Conservation (phyloP, 495 filamentous ascomycete genomes). For the Letharia lupina region DNA sequence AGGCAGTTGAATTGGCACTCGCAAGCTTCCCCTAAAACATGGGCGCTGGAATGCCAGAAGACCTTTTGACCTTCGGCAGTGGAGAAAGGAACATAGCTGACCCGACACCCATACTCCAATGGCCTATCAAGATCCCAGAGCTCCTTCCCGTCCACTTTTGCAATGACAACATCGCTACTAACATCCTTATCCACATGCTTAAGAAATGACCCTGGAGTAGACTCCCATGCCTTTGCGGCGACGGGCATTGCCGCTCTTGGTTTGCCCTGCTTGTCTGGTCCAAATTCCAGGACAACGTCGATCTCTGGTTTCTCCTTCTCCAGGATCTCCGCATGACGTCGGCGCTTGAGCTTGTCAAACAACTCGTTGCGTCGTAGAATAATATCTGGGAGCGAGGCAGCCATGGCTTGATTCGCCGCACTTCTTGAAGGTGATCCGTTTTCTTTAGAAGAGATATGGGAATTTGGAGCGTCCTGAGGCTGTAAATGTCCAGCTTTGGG, state of each 20-base stretch:
- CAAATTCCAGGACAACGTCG: constrained; percentile 43
- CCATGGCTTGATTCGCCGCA: constrained; percentile 48
- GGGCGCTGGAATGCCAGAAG: constrained; percentile 90
- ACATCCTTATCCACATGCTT: constrained; percentile 46
- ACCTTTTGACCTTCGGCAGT: constrained; percentile 74
- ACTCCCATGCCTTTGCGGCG: constrained; percentile 45
- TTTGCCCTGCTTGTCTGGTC: constrained; percentile 34
- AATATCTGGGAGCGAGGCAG: constrained; percentile 74
- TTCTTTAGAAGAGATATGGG: constrained; percentile 4
- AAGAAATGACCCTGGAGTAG: constrained; percentile 46
- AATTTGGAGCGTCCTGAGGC: background rate
- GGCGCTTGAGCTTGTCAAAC: constrained; percentile 80
- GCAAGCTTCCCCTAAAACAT: constrained; percentile 86
- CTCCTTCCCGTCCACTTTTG: constrained; percentile 66
- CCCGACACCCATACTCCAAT: constrained; percentile 67
- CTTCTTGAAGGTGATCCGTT: constrained; percentile 3
- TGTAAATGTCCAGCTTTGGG: background rate
- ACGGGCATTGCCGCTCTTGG: constrained; percentile 31
- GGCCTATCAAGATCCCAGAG: constrained; percentile 92
- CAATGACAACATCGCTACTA: constrained; percentile 55
- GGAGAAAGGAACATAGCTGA: constrained; percentile 77
- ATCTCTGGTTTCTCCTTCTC: constrained; percentile 41
- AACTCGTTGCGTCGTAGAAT: constrained; percentile 73
- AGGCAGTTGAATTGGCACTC: constrained; percentile 85
- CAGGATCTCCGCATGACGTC: constrained; percentile 63